Conservation (phyloP, 495 filamentous ascomycete genomes). For the Penicillium macrosclerotiorum region DNA sequence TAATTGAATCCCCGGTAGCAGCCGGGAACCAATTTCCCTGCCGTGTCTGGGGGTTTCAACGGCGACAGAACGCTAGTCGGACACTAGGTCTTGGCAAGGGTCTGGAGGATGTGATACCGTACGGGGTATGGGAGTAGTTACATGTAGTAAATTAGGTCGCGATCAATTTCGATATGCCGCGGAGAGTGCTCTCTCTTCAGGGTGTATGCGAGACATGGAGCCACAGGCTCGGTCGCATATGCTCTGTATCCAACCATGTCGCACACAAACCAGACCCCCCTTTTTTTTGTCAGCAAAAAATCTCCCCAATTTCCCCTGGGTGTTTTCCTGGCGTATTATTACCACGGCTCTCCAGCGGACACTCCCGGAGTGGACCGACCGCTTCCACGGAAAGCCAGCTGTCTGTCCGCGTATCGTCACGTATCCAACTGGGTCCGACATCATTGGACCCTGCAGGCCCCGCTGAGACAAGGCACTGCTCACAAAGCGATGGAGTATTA, state of each 20-base stretch:
- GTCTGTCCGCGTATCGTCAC: background rate
- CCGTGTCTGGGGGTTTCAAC: constrained; percentile 10
- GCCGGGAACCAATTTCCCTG: constrained; percentile 10
- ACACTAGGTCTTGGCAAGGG: background rate
- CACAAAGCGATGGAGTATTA: too few relatives aligned
- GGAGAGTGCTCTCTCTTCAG: too few relatives aligned
- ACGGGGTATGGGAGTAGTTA: too few relatives aligned
- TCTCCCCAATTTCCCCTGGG: too few relatives aligned
- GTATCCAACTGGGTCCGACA: background rate
- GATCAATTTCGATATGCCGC: too few relatives aligned
- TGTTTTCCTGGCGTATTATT: constrained; percentile 6
- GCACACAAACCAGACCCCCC: background rate
- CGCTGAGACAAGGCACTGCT: too few relatives aligned
- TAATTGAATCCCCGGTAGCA: constrained; percentile 13
- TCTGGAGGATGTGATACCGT: too few relatives aligned
- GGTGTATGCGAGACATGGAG: too few relatives aligned
- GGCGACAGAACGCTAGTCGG: background rate
- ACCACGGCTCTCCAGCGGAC: constrained; percentile 13
- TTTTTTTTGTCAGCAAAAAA: background rate
- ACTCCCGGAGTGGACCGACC: constrained; percentile 18
- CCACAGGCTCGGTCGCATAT: background rate
- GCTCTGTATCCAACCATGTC: background rate
- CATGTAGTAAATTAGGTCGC: too few relatives aligned
- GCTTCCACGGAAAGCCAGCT: background rate
- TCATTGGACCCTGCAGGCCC: background rate